Base-by-base conservation (phyloP, 1,284 basidiomycete species). In the Sanghuangporus sanghuang region DNA sequence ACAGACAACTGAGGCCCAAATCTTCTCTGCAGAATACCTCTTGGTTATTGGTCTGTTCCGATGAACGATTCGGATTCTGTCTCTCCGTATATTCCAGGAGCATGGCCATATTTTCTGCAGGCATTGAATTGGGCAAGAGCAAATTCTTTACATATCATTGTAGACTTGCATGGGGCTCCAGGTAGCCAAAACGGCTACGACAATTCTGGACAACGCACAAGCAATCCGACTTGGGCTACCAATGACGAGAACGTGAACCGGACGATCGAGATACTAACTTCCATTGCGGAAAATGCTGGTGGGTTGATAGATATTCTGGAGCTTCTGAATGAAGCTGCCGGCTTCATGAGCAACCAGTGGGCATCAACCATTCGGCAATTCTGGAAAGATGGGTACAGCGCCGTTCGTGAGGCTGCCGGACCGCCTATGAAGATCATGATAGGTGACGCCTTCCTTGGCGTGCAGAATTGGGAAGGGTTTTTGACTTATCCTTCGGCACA, bases 161-260 rank as follows among this genome's bases (percentile, higher is more conserved):
- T 92, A 57, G 91, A 93, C 73, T 76, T 93, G 18, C 86, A 89
- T 67, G 86, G 85, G 35, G 86, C 86, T 0, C 86, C 85, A 0
- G 86, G 85, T 23, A 86, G 85, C 40, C 86, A 89, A 71, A 90
- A 90, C 67, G 87, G 87, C 1, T 93, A 86, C 73, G 93, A 95
- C 75, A 94, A 94, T 75, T 92, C 89, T 12, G 94, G 94, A 5
- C 87, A 88, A 67, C 78, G 85, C n/a, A 86, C 81, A 0, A 78
- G 78, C 14, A 75, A 77, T 54, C 84, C 89, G 8, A 73, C 79
- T 57, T 95, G 90, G 90, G 86, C 83, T 0, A 71, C 74, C 21
- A 81, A 84, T 64, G 72, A 79, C 1, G 73, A 75, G 32, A 85
- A 90, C 69, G 76, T 92, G 40, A 76, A 80, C 14, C 79, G 89